Conservation (phyloP, 441 rosid genomes). For the Dalechampia spathulata region DNA sequence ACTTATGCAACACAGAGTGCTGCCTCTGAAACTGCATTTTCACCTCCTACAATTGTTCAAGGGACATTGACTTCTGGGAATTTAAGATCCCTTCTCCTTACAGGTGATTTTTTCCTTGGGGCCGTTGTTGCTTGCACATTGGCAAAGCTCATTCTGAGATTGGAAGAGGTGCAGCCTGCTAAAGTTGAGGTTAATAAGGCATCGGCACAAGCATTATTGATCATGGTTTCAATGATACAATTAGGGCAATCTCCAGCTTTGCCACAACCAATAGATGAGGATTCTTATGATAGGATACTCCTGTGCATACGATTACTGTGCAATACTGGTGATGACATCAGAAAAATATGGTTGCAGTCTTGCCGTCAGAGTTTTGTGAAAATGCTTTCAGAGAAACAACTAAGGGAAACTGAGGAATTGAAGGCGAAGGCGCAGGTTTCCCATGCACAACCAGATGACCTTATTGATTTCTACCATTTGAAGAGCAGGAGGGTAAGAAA, state of each 20-base stretch:
- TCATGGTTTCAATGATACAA: slow-evolving; percentile 76
- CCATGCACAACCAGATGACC: slow-evolving; percentile 87
- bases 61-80: slow-evolving; percentile 77
- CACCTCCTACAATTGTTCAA: slow-evolving; percentile 72
- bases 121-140: slow-evolving; percentile 85
- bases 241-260: slow-evolving; percentile 77
- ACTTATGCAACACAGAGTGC: slow-evolving; percentile 96
- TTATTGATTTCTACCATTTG: slow-evolving; percentile 84
- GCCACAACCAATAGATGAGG: slow-evolving; percentile 72
- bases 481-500: slow-evolving; percentile 79
- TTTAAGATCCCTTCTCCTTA: slow-evolving; percentile 69
- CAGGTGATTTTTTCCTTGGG: slow-evolving; percentile 93
- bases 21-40: slow-evolving; percentile 81
- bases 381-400: slow-evolving; percentile 89
- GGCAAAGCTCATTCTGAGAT: slow-evolving; percentile 75
- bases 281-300: slow-evolving; percentile 68
- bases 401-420: slow-evolving; percentile 69
- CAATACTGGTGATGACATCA: slow-evolving; percentile 61
- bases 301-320: slow-evolving; percentile 70
- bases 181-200: slow-evolving; percentile 68
- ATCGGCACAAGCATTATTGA: slow-evolving; percentile 51
- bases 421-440: slow-evolving; percentile 88
- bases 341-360: slow-evolving; percentile 79
- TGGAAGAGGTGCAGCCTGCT: slow-evolving; percentile 81
- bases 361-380: slow-evolving; percentile 81